phyloP scores from a whole-genome alignment of 495 filamentous ascomycete genomes.

The Neurospora tetraspora region DNA sequence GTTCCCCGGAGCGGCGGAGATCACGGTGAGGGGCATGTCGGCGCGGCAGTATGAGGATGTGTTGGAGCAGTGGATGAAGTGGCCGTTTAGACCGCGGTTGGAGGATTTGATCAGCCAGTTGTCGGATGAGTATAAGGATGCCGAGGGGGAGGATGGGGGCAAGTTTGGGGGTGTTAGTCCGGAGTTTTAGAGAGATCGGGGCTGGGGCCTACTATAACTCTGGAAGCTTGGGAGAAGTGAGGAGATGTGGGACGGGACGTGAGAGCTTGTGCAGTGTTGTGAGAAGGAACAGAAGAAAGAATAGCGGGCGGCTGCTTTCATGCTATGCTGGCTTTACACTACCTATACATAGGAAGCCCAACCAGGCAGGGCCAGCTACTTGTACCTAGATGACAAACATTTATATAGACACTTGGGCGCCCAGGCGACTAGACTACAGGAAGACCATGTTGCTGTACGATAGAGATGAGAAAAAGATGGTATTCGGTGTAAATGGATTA shows the following conservation, averaged over 20 bases:
- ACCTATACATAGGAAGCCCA: not conserved
- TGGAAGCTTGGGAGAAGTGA: not conserved
- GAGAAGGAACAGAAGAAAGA: not conserved
- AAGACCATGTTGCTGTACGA: not conserved
- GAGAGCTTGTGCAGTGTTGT: not conserved
- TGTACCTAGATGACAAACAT: not conserved
- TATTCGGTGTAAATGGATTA: not conserved
- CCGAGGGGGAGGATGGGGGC: not conserved
- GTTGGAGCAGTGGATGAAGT: constrained; percentile 41
- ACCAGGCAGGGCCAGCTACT: not conserved
- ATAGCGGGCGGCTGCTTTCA: not conserved
- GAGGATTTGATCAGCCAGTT: constrained; percentile 29
- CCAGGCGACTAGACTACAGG: not conserved
- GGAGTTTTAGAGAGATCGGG: not conserved
- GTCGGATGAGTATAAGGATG: constrained; percentile 14
- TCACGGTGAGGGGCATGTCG: constrained; percentile 33
- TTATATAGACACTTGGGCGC: not conserved
- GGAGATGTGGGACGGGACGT: no score
- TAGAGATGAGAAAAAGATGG: not conserved
- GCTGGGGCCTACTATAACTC: not conserved
- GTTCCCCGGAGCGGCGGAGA: constrained; percentile 16
- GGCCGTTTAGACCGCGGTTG: constrained; percentile 47
- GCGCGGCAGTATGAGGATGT: constrained; percentile 39
- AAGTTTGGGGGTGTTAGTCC: not conserved
- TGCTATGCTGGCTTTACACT: not conserved